Evolutionary conservation across 257 asterid genomes (phyloP), one percentile per base, ranked within the genome.

Genomic region (Striga asiatica): DNA sequence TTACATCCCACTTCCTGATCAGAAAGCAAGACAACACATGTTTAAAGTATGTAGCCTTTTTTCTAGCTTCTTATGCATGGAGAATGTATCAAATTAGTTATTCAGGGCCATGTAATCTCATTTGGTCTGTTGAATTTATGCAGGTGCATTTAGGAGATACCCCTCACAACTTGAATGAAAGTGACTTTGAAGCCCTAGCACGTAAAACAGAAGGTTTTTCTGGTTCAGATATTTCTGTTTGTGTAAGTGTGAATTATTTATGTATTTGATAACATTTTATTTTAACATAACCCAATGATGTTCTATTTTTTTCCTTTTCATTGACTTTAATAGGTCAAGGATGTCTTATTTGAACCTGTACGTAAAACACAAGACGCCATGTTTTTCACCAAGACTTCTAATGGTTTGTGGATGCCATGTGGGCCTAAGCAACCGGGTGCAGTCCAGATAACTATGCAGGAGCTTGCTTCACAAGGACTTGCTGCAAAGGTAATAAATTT

Each of bases 321-420:
- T 47, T 62, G 62, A 9, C 48, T 66, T 45, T 52, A 22, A 69
- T 60, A 92, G 98, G 98, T 92, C 46, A 92, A 92, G 72, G 97
- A 92, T 58, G 98, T 92, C 27, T 76, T 92, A 35, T 88, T 92
- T 66, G 97, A 92, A 72, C 99, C 99, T 35, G 93, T 92, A 32
- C 93, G 99, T 12, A 92, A 92, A 69, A 92, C 99, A 0, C 99
- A 92, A 70, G 99, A 88, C 61, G 97, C 99, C 14, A 83, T 79
- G 93, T 78, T 68, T 76, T 92, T 92, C 59, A 34, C 68, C 8
- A 75, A 84, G 70, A 54, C 74, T 48, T 59, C 94, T 64, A 60
- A 74, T 65, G 97, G 73, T 13, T 60, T 61, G 28, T 88, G 84
- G 93, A 61, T 78, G 67, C 99, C 99, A 57, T 92, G 99, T 62